Conservation (phyloP, 2,329 filamentous ascomycete species). For the Neonectria neomacrospora region DNA sequence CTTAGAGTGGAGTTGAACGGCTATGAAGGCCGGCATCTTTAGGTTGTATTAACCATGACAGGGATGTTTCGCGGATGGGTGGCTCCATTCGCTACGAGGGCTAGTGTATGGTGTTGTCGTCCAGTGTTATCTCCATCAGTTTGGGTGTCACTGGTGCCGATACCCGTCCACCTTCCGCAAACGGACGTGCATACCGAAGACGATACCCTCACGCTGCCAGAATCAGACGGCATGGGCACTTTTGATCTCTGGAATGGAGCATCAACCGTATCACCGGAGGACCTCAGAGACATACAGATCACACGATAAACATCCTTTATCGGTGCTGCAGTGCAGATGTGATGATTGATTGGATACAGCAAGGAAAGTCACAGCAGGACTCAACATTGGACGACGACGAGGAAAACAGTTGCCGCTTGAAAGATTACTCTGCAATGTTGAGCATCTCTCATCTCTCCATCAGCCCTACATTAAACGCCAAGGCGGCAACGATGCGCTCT, state of each 20-base stretch:
- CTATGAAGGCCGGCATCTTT: not conserved
- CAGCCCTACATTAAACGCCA: not conserved
- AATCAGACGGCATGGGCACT: constrained; percentile 10
- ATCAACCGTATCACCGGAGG: not conserved
- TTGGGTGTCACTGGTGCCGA: constrained; percentile 7
- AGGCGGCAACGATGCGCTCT: not conserved
- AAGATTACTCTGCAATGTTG: not conserved
- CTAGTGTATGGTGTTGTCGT: not conserved
- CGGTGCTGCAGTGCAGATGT: not conserved
- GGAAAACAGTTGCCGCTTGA: too few relatives aligned
- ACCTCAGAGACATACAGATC: not conserved
- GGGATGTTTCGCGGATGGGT: not conserved
- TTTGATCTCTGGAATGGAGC: constrained; percentile 1
- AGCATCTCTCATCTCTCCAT: not conserved
- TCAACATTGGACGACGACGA: not conserved
- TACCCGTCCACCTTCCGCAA: constrained; percentile 21
- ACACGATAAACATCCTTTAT: not conserved
- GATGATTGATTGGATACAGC: not conserved
- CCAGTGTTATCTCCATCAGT: constrained; percentile 2
- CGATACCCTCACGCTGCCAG: not conserved
- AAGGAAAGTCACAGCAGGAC: not conserved
- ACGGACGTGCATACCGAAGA: not conserved
- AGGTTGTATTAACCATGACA: not conserved
- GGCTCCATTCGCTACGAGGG: not conserved
- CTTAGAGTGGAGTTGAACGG: not conserved